Conservation (phyloP, 169 alveolate species). For the Cytauxzoon felis region DNA sequence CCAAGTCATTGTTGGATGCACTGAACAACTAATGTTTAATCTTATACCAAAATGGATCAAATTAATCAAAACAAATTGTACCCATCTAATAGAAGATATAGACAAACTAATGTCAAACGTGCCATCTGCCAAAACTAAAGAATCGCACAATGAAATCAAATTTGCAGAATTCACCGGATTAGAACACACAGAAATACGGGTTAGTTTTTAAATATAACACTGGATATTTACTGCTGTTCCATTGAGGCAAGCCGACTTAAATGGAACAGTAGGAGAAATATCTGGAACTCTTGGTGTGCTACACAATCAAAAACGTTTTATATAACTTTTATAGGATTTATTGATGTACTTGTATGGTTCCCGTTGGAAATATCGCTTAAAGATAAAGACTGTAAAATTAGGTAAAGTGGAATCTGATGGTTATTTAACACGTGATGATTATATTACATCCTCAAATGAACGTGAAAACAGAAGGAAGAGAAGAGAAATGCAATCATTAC, state of each 20-base stretch:
- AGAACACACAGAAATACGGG: constrained; percentile 22
- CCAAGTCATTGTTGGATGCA: constrained; percentile 36
- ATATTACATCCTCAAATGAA: neutral
- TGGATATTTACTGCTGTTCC: neutral
- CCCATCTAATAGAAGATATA: constrained; percentile 27
- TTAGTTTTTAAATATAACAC: neutral
- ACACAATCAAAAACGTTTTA: neutral
- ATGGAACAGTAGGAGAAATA: too few species aligned
- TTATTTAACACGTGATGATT: neutral
- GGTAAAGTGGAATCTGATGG: neutral
- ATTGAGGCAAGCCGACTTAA: too few species aligned
- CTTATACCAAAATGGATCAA: constrained; percentile 29
- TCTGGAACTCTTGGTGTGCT: too few species aligned
- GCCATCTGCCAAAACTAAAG: constrained; percentile 9
- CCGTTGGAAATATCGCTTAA: constrained; percentile 40
- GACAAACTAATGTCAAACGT: constrained; percentile 1
- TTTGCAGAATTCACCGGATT: constrained; percentile 59
- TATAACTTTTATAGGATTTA: constrained; percentile 21
- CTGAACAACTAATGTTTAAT: constrained; percentile 31
- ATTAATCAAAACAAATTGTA: constrained; percentile 6
- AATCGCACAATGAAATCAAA: neutral
- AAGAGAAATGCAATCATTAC: too few species aligned
- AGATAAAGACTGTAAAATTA: constrained; percentile 3
- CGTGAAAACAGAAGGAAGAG: constrained; percentile 39
- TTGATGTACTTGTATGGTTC: constrained; percentile 37